Percentiles rank a stretch among this genome's conserved stretches.
Conservation (phyloP, 805 yeast genomes). For the Yarrowia sp. region DNA sequence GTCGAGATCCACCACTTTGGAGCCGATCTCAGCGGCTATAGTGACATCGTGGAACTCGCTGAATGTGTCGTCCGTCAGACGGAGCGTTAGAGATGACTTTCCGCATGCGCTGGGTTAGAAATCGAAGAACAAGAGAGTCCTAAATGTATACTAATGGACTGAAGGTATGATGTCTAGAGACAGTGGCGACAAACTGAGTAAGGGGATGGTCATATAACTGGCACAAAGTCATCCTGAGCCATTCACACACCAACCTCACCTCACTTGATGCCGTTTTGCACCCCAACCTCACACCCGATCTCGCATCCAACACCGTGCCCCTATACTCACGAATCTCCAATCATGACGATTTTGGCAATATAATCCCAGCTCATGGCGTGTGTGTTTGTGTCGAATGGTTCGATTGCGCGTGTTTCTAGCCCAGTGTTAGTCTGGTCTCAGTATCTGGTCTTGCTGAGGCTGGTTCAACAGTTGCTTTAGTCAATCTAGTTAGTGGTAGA, state of each 20-base stretch:
- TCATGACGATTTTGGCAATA: constrained; percentile 46
- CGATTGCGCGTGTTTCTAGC: neutral
- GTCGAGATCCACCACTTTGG: constrained; percentile 46
- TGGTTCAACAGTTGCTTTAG: constrained; percentile 6
- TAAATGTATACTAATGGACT: too few species aligned
- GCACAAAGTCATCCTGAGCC: too few species aligned
- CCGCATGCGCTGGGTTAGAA: constrained; percentile 49
- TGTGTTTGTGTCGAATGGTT: neutral
- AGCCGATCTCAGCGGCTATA: constrained; percentile 52
- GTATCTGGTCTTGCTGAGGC: neutral
- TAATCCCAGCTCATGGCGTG: constrained; percentile 32
- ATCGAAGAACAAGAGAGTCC: too few species aligned
- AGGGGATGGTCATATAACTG: too few species aligned
- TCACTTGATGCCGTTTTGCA: too few species aligned
- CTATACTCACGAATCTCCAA: constrained; percentile 50
- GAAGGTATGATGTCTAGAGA: too few species aligned
- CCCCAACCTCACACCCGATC: too few species aligned
- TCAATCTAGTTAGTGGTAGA: too few species aligned
- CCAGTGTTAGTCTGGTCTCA: neutral
- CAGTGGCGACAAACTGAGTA: too few species aligned
- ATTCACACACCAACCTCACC: too few species aligned
- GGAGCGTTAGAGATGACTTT: constrained; percentile 50
- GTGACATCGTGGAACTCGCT: constrained; percentile 50
- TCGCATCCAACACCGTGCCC: neutral
- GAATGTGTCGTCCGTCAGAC: constrained; percentile 51